phyloP scores from a whole-genome alignment of 441 rosid species.

The Syzygium malaccense region DNA sequence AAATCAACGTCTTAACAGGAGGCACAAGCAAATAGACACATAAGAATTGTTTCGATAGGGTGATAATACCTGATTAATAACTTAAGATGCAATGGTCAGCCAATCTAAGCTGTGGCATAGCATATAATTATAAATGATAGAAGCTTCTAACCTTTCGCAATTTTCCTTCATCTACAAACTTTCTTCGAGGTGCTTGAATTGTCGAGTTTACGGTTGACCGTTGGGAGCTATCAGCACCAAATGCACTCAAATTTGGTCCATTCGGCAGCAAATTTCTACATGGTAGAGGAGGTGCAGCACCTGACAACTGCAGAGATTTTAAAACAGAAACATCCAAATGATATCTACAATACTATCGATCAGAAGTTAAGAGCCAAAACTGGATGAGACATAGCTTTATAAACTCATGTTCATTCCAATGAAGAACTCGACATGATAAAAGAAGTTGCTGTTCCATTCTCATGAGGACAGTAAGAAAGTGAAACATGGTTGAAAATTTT shows the following conservation, averaged over 20 bases:
- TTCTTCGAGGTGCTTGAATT: constrained; percentile 92
- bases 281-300: constrained; percentile 79
- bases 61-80: neutral
- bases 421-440: neutral
- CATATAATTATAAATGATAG: neutral
- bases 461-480: neutral
- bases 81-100: neutral
- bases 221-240: constrained; percentile 50
- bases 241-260: constrained; percentile 43
- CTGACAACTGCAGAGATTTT: constrained; percentile 55
- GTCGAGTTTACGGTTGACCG: constrained; percentile 71
- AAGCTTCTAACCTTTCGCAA: constrained; percentile 65
- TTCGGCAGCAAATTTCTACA: constrained; percentile 69
- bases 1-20: neutral
- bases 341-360: constrained; percentile 4
- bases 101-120: neutral
- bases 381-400: neutral
- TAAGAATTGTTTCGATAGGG: neutral
- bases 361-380: neutral
- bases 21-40: neutral
- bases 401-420: neutral
- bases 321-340: constrained; percentile 8
- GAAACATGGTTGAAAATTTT: neutral
- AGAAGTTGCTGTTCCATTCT: neutral
- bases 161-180: constrained; percentile 99